Evolutionary conservation across 345 rosid species (phyloP).

Genomic region (Citropsis articulata): DNA sequence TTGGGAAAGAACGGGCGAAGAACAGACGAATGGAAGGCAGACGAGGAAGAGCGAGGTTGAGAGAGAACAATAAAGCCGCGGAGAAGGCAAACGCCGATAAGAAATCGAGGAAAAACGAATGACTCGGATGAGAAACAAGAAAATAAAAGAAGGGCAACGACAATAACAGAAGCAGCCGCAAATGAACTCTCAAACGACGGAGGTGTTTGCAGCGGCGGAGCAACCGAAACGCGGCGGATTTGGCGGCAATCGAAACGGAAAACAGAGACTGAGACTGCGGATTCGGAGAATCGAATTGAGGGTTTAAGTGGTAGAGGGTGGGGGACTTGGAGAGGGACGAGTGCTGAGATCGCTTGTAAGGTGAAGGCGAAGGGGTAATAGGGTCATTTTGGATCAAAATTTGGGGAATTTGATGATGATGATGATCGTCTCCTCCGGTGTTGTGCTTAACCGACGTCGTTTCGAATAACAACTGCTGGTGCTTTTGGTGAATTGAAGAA

Average conservation of each 20-base stretch:
- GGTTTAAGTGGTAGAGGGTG: conserved; percentile 40
- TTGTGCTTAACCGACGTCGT: conserved; percentile 16
- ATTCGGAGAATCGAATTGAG: conserved; percentile 22
- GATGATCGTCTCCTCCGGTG: neutral
- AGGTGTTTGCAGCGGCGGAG: conserved; percentile 50
- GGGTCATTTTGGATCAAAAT: conserved; percentile 41
- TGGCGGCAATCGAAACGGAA: conserved; percentile 45
- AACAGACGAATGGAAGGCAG: conserved; percentile 78
- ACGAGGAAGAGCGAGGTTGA: conserved; percentile 76
- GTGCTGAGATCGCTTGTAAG: conserved; percentile 63
- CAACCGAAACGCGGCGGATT: conserved; percentile 42
- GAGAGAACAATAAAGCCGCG: conserved; percentile 66
- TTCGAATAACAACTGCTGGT: conserved; percentile 4
- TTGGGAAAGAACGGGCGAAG: conserved; percentile 77
- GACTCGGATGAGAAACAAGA: conserved; percentile 78
- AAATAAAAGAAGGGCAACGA: conserved; percentile 77
- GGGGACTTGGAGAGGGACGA: conserved; percentile 54
- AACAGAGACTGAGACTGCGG: conserved; percentile 27
- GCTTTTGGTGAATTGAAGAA: conserved; percentile 27
- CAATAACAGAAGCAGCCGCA: conserved; percentile 62
- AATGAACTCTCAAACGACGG: conserved; percentile 49
- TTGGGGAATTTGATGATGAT: neutral
- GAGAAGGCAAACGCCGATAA: conserved; percentile 83
- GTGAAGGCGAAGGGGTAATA: conserved; percentile 41
- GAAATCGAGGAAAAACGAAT: conserved; percentile 75